Evolutionary conservation across 1,284 basidiomycete species (phyloP), one percentile per base, ranked within the genome.

Genomic region (Somion occarium): DNA sequence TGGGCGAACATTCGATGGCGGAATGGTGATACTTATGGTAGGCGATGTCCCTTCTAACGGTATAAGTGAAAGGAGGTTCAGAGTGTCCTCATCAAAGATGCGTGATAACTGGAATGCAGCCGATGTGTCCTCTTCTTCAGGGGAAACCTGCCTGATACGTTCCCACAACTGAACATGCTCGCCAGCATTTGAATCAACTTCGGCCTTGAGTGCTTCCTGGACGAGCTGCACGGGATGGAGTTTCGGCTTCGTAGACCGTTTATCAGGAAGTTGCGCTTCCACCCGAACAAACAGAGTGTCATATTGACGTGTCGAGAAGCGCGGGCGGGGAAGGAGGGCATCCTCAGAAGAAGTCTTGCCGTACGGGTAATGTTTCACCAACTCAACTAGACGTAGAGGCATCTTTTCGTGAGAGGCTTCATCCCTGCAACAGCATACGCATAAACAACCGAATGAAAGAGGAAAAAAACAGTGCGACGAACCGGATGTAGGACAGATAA

Each of bases 401-500:
- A 88, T 74, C 53, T 76, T 72, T 53, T 75, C 73, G 39, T 64
- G 69, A 1, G 70, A 60, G 19, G 78, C 74, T 54, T 88, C 82
- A 54, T 88, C 80, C 55, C 87, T 89, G 52, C 25, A 44, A 11
- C 44, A 38, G n/a, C n/a, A n/a, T n/a, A n/a, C n/a, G n/a, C n/a
- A n/a, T 11, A 37, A 37, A 37, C 9, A 37, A 37, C 9, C 9
- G n/a, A 37, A 37, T 37, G 11, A 37, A n/a, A 37, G n/a, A 37
- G 34, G 34, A 37, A 37, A 37, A 37, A 37, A 37, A n/a, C 34
- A 37, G n/a, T 34, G 34, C 38, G 7, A 63, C 75, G 49, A 50
- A 86, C 87, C 87, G 77, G 49, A 89, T 79, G 53, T 78, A 73
- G 12, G 82, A 74, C 51, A 90, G 69, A 67, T 88, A 88, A 4